Base-by-base conservation (phyloP, 208 protist genomes). In the Trypanosoma lewisi region DNA sequence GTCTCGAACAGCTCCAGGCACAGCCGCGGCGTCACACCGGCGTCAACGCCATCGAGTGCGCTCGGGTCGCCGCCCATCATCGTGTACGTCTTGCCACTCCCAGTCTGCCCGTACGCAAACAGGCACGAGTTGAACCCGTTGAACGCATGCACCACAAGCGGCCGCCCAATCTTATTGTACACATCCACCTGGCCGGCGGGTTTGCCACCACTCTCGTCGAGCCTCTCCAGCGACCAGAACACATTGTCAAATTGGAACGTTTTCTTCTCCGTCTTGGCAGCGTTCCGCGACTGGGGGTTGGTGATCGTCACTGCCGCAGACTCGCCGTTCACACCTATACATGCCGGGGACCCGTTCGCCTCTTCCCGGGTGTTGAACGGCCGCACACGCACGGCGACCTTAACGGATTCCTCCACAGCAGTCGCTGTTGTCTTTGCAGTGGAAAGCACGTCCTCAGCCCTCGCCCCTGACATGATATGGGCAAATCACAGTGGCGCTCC, bases 171-270 rank as follows among this genome's bases (percentile, higher is more conserved):
- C 34, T 16, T 33, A 25, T 70, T 19, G 68, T 78, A 85, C 55
- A 89, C 82, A 41, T 81, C 70, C 60, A 23, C 42, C 81, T 91
- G 81, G 44, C 63, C 68, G 30, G 63, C 64, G 19, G 76, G 70
- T 9, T 34, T 23, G 31, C 21, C 48, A 11, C 64, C 68, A n/a
- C 36, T 48, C 44, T 59, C 78, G 36, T 89, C 77, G n/a, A 39
- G 55, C 37, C 19, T 34, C 5, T 76, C 71, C 25, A 84, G 45
- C 1, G 83, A 86, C 83, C 77, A 84, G 56, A 86, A 89, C 34
- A 83, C 72, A 63, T 75, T 69, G 67, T 89, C 83, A 62, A 89
- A 89, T 59, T 85, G 78, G 48, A 86, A 89, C 28, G n/a, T 41
- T 28, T 12, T 25, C 14, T 1, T 31, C 14, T 30, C 12, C 0